These are phyloP conservation scores for Aureobasidium sp. DNA, from an alignment of 2,329 filamentous ascomycete genomes.

Conservation along the genomic window DNA sequence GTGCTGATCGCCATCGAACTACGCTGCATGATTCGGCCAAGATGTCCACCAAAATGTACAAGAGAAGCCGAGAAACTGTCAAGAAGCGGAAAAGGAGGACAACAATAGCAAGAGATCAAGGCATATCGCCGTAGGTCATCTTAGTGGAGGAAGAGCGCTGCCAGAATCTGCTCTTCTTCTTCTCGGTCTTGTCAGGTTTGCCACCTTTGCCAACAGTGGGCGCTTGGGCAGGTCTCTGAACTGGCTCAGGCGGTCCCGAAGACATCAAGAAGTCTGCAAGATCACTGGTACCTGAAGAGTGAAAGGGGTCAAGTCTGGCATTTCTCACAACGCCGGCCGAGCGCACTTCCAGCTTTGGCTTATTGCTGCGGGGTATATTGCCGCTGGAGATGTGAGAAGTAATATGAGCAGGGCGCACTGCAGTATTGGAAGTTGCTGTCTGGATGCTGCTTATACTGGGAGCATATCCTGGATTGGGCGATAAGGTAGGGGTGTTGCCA, in stretches of 20 bases:
- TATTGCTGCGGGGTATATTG: slow-evolving; percentile 12
- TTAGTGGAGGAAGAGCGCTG: slow-evolving; percentile 10
- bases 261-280: slow-evolving; percentile 36
- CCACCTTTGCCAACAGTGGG: background rate
- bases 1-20: background rate
- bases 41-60: background rate
- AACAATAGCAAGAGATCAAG: slow-evolving; percentile 6
- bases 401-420: slow-evolving; percentile 10
- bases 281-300: slow-evolving; percentile 26
- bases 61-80: background rate
- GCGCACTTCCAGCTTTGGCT: slow-evolving; percentile 13
- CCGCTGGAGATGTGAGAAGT: slow-evolving; percentile 8
- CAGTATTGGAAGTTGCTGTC: slow-evolving; percentile 18
- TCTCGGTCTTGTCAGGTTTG: slow-evolving; percentile 17
- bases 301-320: slow-evolving; percentile 19
- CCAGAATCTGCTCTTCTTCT: slow-evolving; percentile 19
- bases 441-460: slow-evolving; percentile 8
- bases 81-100: background rate
- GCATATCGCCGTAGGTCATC: slow-evolving; percentile 18
- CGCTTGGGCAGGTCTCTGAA: slow-evolving; percentile 13
- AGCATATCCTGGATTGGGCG: slow-evolving; percentile 8
- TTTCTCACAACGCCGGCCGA: slow-evolving; percentile 20
- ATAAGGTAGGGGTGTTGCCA: background rate
- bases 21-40: background rate
- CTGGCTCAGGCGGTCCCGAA: slow-evolving; percentile 26